Evolutionary conservation across 2,329 filamentous ascomycete genomes (phyloP).

Genomic region (Pseudogymnoascus sp.): DNA sequence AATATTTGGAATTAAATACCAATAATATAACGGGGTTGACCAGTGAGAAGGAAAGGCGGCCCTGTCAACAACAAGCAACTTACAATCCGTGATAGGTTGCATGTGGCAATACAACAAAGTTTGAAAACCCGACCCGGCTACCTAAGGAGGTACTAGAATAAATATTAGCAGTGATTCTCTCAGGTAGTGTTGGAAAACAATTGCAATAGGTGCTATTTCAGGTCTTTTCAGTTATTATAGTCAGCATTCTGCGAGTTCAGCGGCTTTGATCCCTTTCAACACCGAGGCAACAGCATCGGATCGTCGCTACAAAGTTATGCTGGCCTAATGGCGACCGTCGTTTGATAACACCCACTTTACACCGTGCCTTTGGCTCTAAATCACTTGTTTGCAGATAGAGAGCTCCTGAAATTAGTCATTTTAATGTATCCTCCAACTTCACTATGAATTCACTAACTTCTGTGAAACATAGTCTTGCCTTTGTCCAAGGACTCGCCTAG

Average conservation of each 20-base stretch:
- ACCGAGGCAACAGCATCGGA: not conserved
- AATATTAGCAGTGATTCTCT: not conserved
- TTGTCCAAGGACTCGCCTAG: conserved; percentile 21
- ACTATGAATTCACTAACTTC: conserved; percentile 24
- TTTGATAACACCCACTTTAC: conserved; percentile 32
- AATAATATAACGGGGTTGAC: not conserved
- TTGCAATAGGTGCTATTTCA: conserved; percentile 43
- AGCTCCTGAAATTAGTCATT: conserved; percentile 48
- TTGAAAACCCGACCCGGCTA: no score
- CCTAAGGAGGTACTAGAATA: not conserved
- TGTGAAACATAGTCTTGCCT: conserved; percentile 26
- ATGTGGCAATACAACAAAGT: not conserved
- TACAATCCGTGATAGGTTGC: not conserved
- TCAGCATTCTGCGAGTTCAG: conserved; percentile 33
- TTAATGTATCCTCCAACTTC: conserved; percentile 24
- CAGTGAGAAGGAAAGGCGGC: not conserved
- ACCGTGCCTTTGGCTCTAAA: conserved; percentile 54
- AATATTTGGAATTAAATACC: not conserved
- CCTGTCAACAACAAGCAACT: not conserved
- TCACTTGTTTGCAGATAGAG: conserved; percentile 38
- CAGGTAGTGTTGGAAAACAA: not conserved
- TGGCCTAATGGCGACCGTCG: conserved; percentile 7
- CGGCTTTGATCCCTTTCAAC: conserved; percentile 25
- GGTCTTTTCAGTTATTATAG: conserved; percentile 66
- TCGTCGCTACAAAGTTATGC: conserved; percentile 17